Percentiles rank a stretch among this genome's conserved stretches.
These are phyloP conservation scores for Aspergillus saccharolyticus DNA, from an alignment of 495 filamentous ascomycete species.

Conservation along the genomic window DNA sequence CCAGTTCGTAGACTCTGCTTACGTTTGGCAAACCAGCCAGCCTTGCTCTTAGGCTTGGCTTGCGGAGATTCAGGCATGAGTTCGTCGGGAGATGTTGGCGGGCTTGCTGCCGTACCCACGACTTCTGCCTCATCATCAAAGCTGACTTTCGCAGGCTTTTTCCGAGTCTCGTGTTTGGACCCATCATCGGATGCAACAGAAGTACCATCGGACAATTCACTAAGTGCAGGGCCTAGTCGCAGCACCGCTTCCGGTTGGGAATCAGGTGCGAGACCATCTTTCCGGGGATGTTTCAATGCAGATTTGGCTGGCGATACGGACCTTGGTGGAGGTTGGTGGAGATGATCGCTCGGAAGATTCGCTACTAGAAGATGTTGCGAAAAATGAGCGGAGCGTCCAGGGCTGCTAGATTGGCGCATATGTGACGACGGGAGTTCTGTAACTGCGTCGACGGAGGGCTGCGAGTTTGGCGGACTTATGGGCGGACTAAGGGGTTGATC, in stretches of 20 bases:
- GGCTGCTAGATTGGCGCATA: constrained; percentile 49
- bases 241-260: constrained; percentile 19
- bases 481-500: constrained; percentile 8
- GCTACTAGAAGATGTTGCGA: constrained; percentile 53
- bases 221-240: constrained; percentile 37
- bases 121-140: constrained; percentile 72
- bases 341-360: constrained; percentile 34
- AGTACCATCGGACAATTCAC: constrained; percentile 57
- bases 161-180: constrained; percentile 44
- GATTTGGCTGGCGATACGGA: constrained; percentile 84
- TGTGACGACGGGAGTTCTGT: constrained; percentile 9
- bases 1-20: constrained; percentile 28
- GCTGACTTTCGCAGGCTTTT: constrained; percentile 73
- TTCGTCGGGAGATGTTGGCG: constrained; percentile 46
- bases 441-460: constrained; percentile 1
- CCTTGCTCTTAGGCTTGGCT: constrained; percentile 37
- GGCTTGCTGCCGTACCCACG: constrained; percentile 54
- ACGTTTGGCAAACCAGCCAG: constrained; percentile 53
- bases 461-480: constrained; percentile 17
- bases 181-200: constrained; percentile 59
- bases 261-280: constrained; percentile 46
- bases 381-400: constrained; percentile 70
- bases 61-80: constrained; percentile 45
- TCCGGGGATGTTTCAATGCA: constrained; percentile 67
- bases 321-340: constrained; percentile 72